A percentile compares a stretch with the other conserved stretches of the same genome.
Conservation (phyloP, 352 stramenopile species). For the Pythium aristosporum region DNA sequence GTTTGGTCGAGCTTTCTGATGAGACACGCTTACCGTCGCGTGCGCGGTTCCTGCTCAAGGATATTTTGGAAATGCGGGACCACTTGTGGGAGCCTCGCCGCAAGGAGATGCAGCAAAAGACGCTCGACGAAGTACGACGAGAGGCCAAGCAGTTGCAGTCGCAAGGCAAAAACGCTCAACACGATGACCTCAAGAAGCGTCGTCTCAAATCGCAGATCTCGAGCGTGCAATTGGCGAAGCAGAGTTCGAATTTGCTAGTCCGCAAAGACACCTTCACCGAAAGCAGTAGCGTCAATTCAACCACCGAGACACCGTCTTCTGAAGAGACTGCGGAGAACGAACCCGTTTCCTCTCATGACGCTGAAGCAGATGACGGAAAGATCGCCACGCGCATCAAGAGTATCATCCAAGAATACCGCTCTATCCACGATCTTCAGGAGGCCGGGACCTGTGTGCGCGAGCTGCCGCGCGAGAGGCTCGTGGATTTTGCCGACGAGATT, state of each 20-base stretch:
- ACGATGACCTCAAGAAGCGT: constrained; percentile 71
- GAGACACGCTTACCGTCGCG: constrained; percentile 70
- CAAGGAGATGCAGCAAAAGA: constrained; percentile 88
- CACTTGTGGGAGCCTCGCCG: constrained; percentile 86
- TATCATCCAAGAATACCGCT: constrained; percentile 84
- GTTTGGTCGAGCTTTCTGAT: constrained; percentile 81
- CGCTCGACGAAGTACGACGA: constrained; percentile 76
- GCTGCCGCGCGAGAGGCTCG: constrained; percentile 47
- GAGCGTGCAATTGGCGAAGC: constrained; percentile 74
- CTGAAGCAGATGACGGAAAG: constrained; percentile 35
- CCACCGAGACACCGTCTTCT: not conserved
- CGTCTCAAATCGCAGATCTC: constrained; percentile 79
- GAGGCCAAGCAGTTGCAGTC: constrained; percentile 83
- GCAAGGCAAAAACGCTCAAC: constrained; percentile 86
- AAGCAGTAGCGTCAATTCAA: not conserved
- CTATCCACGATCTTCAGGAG: constrained; percentile 80
- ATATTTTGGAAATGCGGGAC: constrained; percentile 82
- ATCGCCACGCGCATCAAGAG: constrained; percentile 81
- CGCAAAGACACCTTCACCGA: constrained; percentile 35
- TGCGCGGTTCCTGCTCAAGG: constrained; percentile 79
- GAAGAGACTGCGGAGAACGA: not conserved
- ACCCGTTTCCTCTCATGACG: not conserved
- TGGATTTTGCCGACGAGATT: constrained; percentile 70
- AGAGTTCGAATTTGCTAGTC: constrained; percentile 79
- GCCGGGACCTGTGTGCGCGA: constrained; percentile 69